Evolutionary conservation across 148 eudicot species (phyloP).

Genomic region (Camellia japonica): DNA sequence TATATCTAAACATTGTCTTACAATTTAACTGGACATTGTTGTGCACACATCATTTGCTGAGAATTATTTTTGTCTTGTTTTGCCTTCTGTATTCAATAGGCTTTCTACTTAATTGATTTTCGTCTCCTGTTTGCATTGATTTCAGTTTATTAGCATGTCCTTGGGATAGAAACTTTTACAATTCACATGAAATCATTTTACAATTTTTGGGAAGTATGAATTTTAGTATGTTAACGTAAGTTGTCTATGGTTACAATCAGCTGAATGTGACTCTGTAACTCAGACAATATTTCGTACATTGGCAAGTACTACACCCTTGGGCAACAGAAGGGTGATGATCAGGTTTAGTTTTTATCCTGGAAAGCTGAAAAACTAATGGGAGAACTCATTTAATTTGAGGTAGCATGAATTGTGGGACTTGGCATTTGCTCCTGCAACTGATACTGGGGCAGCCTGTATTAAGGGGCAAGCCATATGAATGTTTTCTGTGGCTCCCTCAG

Average conservation of each 20-base stretch:
- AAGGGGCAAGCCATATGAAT: neutral
- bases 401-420: neutral
- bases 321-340: neutral
- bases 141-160: too few relatives aligned
- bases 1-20: slow-evolving; percentile 21
- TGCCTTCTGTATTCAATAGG: slow-evolving; percentile 2
- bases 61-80: neutral
- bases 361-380: neutral
- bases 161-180: too few relatives aligned
- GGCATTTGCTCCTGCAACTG: neutral
- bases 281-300: neutral
- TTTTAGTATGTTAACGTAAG: too few relatives aligned
- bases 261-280: too few relatives aligned
- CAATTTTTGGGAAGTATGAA: too few relatives aligned
- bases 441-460: neutral
- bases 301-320: neutral
- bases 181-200: too few relatives aligned
- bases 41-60: neutral
- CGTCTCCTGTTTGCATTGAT: neutral
- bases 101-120: neutral
- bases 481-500: neutral
- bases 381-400: neutral
- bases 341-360: neutral
- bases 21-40: neutral
- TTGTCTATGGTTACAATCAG: too few relatives aligned